phyloP scores from a whole-genome alignment of 129 eudicot species.

The Ambrosia trifida region DNA sequence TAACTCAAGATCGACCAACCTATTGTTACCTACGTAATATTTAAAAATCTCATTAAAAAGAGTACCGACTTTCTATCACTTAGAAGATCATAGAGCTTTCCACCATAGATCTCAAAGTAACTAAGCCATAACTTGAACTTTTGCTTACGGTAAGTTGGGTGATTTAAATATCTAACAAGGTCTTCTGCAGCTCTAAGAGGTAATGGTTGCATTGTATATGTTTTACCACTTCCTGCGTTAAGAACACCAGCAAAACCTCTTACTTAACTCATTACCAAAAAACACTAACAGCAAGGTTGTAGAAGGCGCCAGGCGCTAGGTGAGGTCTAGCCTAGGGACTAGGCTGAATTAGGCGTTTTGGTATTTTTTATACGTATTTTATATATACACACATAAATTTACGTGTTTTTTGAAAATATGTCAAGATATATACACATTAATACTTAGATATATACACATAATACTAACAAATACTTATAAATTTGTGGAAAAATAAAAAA shows the following conservation, averaged over 20 bases:
- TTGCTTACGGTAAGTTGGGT: constrained; percentile 76
- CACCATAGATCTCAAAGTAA: constrained; percentile 95
- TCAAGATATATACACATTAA: too few relatives aligned
- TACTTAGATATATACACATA: too few relatives aligned
- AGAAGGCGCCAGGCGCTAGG: too few relatives aligned
- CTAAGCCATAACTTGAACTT: constrained; percentile 93
- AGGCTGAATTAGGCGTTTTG: too few relatives aligned
- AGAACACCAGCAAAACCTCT: constrained; percentile 5
- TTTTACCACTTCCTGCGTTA: constrained; percentile 89
- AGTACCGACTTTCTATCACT: constrained; percentile 68
- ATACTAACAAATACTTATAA: too few relatives aligned
- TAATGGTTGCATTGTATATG: constrained; percentile 90
- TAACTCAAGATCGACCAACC: not conserved
- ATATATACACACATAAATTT: too few relatives aligned
- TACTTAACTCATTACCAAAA: constrained; percentile 14
- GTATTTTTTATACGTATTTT: too few relatives aligned
- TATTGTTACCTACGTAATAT: constrained; percentile 4
- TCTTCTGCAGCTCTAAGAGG: constrained; percentile 96
- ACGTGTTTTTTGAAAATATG: too few relatives aligned
- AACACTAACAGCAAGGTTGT: not conserved
- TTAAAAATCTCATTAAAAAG: constrained; percentile 13
- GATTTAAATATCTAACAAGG: constrained; percentile 77
- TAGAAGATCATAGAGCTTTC: constrained; percentile 86
- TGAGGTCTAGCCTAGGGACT: too few relatives aligned
- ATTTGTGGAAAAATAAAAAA: too few relatives aligned